phyloP scores from a whole-genome alignment of 1,139 yeast genomes.

The Trichomonascaceae sp. region DNA sequence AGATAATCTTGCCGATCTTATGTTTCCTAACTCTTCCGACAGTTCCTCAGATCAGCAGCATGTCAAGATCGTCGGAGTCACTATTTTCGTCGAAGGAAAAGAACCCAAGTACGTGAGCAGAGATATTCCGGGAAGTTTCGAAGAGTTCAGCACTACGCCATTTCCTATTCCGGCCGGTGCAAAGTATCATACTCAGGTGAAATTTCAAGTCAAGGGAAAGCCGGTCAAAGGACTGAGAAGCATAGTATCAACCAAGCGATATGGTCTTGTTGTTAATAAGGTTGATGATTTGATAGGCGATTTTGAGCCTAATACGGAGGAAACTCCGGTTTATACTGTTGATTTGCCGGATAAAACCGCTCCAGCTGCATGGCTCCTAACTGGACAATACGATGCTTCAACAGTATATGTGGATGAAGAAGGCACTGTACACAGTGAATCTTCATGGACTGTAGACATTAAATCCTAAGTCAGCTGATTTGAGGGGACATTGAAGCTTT shows the following conservation, averaged over 20 bases:
- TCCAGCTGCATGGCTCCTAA: slow-evolving; percentile 81
- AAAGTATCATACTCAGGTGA: slow-evolving; percentile 63
- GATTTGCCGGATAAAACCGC: slow-evolving; percentile 76
- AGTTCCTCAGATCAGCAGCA: slow-evolving; percentile 55
- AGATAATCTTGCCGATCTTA: not conserved
- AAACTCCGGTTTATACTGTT: slow-evolving; percentile 75
- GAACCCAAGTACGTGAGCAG: slow-evolving; percentile 40
- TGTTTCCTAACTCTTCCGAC: not conserved
- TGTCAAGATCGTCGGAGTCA: slow-evolving; percentile 75
- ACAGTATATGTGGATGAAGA: slow-evolving; percentile 89
- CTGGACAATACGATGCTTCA: slow-evolving; percentile 77
- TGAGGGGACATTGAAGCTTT: too few relatives aligned
- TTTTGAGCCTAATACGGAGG: slow-evolving; percentile 82
- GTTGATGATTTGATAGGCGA: slow-evolving; percentile 86
- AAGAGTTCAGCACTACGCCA: slow-evolving; percentile 46
- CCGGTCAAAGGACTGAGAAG: slow-evolving; percentile 87
- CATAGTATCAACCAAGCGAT: slow-evolving; percentile 76
- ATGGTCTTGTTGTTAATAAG: slow-evolving; percentile 83
- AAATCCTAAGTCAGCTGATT: too few relatives aligned
- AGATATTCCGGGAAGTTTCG: slow-evolving; percentile 42
- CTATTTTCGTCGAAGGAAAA: slow-evolving; percentile 61
- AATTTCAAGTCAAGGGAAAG: slow-evolving; percentile 83
- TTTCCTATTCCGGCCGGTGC: slow-evolving; percentile 76
- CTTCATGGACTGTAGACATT: slow-evolving; percentile 85
- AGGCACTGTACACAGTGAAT: slow-evolving; percentile 60